Base-by-base conservation (phyloP, 1,284 basidiomycete species). In the Ganoderma leucocontextum region DNA sequence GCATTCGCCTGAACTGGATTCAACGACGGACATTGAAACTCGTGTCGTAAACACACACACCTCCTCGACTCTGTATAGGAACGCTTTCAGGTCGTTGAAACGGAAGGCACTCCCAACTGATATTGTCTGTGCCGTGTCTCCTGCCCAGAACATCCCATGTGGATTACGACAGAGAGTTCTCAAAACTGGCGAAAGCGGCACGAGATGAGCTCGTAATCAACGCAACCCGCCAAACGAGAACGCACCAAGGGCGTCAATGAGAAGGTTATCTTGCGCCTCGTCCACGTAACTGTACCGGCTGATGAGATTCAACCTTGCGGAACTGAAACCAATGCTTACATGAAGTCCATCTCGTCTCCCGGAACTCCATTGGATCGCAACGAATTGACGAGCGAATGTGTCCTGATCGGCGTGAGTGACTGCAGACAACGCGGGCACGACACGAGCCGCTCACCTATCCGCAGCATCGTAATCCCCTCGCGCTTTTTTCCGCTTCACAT, bases 51-150 rank as follows among this genome's bases (percentile, higher is more conserved):
- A 41, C 19, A 35, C 13, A 35, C 42, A 57, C 38, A 88, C 91
- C 80, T 93, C 89, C 79, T 92, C 90, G 0, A 87, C 76, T 33
- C 86, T 82, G 67, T 86, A 86, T 35, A 92, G 72, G 73, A 91
- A 90, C 0, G 91, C 85, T 72, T 90, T 93, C 65, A 94, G 75
- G 55, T 93, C 91, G 70, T 91, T 81, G 76, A 94, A 94, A 15
- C 89, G 80, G 73, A 94, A 93, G 0, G 89, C 87, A 66, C 89
- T 91, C 0, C 91, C 92, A 1, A 86, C 84, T 0, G 89, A 88
- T 22, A 94, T 93, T 0, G 91, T 91, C 72, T 94, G 92, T 0
- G 92, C 91, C 0, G 92, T 94, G 74, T 94, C 92, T 0, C 92
- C 92, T 0, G 92, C 92, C 89, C 90, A 94, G 74, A 93, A 92